Base-by-base conservation (phyloP, 139 green algal species). In the Tetraselmis striata region DNA sequence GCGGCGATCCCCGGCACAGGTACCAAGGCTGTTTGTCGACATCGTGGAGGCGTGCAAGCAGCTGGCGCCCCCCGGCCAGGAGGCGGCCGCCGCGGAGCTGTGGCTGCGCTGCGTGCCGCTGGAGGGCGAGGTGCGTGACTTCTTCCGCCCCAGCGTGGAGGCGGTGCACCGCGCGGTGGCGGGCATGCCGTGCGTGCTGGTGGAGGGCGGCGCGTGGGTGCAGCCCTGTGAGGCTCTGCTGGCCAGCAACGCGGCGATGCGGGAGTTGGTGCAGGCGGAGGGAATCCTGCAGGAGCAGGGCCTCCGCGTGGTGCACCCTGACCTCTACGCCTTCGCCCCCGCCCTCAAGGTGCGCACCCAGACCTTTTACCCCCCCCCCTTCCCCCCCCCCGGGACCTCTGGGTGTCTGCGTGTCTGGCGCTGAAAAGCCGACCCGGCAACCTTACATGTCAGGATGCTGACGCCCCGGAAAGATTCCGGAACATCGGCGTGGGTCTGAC, bases 71-170 rank as follows among this genome's bases (percentile, higher is more conserved):
- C 18, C 11, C 45, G 11, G 18, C 11, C 11, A 67, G 45, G 45
- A 67, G 18, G 45, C 18, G 45, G 45, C 45, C 18, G 45, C 45
- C 11, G 45, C 45, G 28, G 82, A 90, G 77, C 83, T 77, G 29
- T 92, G 88, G 88, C 81, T 92, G 77, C 81, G 84, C 22, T 85
- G 79, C 26, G 28, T 92, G 25, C 86, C 88, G 27, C 75, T 90
- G 78, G 83, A 88, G 28, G 88, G 88, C 1, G 81, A 92, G 85
- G 86, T 86, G 24, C 88, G 89, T 78, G 88, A 86, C 79, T 92
- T 92, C 85, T 90, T 92, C 31, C 45, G 45, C 45, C 45, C 45
- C 45, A 25, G 45, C 45, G 45, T 67, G 45, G 81, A 84, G 2
- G 76, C 84, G 0, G 75, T 92, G 80, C 88, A 84, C 25, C 77